These are phyloP conservation scores for Mucor saturninus DNA, from an alignment of 371 early-diverging fungal species.

Conservation along the genomic window DNA sequence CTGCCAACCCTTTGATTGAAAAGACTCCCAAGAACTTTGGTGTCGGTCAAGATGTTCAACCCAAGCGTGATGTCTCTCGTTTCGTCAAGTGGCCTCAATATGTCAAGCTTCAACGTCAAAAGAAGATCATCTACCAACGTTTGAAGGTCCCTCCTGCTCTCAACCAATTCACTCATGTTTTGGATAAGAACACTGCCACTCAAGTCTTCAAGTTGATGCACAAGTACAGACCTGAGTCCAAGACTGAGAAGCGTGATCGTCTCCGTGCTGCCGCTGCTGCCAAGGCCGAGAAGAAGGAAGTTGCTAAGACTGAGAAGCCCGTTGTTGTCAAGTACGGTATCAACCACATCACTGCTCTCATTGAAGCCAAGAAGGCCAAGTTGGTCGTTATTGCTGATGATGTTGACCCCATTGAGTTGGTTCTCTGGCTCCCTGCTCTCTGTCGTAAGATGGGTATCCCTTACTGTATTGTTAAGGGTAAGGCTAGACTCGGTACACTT, in stretches of 20 bases:
- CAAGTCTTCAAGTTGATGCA: constrained; percentile 94
- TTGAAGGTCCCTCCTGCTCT: constrained; percentile 99
- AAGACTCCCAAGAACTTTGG: constrained; percentile 91
- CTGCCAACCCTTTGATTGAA: constrained; percentile 91
- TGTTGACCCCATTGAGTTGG: constrained; percentile 99
- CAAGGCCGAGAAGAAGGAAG: constrained; percentile 89
- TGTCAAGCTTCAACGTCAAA: constrained; percentile 96
- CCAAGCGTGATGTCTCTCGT: constrained; percentile 93
- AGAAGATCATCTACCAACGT: constrained; percentile 95
- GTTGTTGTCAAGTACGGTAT: constrained; percentile 98
- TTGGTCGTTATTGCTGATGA: constrained; percentile 99
- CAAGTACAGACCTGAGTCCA: constrained; percentile 99
- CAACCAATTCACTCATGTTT: constrained; percentile 98
- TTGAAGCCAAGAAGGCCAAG: constrained; percentile 98
- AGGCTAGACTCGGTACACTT: constrained; percentile 96
- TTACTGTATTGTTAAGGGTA: constrained; percentile 98
- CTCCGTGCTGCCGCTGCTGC: constrained; percentile 81
- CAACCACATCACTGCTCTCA: constrained; percentile 98
- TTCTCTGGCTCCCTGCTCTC: constrained; percentile 99
- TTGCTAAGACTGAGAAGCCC: constrained; percentile 93
- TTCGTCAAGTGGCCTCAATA: constrained; percentile 98
- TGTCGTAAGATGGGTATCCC: constrained; percentile 99
- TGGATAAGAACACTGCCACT: constrained; percentile 97
- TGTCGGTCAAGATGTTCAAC: constrained; percentile 93
- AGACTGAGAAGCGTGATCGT: constrained; percentile 95